Conservation (phyloP, 73 alveolate genomes). For the Uronychia setigera region DNA sequence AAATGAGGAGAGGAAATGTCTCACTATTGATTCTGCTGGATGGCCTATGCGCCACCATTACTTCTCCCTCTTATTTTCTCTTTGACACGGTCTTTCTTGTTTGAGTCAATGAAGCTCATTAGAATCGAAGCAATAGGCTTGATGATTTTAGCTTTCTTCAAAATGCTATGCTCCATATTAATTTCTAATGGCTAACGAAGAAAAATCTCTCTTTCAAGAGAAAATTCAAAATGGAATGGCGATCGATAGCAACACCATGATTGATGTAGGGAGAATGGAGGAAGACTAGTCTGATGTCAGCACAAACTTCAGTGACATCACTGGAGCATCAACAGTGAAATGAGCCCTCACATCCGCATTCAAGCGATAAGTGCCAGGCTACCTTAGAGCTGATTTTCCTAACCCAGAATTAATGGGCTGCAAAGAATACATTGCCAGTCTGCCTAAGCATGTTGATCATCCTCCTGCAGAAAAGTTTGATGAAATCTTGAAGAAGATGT, state of each 20-base stretch:
- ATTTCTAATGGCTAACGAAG: neutral
- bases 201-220: neutral
- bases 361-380: neutral
- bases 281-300: neutral
- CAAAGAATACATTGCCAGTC: constrained; percentile 43
- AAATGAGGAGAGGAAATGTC: neutral
- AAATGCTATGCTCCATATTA: neutral
- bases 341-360: neutral
- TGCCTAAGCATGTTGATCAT: constrained; percentile 50
- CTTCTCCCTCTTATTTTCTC: neutral
- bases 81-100: neutral
- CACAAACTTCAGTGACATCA: neutral
- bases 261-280: no score
- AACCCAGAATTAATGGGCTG: constrained; percentile 30
- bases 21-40: no score
- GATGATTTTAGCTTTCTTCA: neutral
- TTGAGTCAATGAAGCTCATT: neutral
- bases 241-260: neutral
- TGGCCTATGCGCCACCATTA: no score
- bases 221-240: neutral
- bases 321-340: constrained; percentile 2
- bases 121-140: neutral
- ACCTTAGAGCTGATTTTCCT: constrained; percentile 31
- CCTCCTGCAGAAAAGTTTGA: constrained; percentile 54
- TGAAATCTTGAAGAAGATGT: neutral